Conservation (phyloP, 768 basidiomycete species). For the Butyriboletus loyo region DNA sequence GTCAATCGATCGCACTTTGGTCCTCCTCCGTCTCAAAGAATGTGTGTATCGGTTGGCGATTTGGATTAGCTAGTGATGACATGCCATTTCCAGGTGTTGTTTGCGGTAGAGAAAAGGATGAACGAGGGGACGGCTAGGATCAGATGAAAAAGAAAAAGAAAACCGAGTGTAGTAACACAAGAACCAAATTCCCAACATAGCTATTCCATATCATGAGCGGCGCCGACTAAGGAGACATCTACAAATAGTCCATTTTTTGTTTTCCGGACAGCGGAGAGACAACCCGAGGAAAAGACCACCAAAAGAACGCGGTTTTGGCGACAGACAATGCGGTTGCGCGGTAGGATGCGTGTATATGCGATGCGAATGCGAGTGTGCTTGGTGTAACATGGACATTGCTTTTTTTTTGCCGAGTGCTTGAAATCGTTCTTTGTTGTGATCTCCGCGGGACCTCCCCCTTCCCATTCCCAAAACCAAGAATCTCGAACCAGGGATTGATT, state of each 20-base stretch:
- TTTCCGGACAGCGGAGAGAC: constrained; percentile 16
- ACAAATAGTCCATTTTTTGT: not conserved
- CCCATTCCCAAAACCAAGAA: constrained; percentile 14
- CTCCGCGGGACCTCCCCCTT: constrained; percentile 11
- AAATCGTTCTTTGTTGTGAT: constrained; percentile 4
- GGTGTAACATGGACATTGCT: not conserved
- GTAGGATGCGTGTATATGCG: constrained; percentile 2
- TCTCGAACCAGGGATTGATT: not conserved
- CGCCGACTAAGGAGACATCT: constrained; percentile 8
- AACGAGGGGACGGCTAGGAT: not conserved
- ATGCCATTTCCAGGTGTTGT: not conserved
- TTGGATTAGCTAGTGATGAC: not conserved
- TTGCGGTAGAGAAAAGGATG: not conserved
- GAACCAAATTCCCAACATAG: constrained; percentile 5
- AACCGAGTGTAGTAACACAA: constrained; percentile 8
- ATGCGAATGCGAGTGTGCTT: constrained; percentile 6
- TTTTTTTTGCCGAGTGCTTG: not conserved
- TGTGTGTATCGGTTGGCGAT: not conserved
- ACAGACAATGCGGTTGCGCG: not conserved
- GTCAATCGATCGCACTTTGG: not conserved
- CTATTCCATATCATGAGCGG: constrained; percentile 14
- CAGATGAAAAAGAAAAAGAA: not conserved
- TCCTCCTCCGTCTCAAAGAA: not conserved
- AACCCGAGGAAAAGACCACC: not conserved
- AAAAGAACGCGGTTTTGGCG: not conserved